phyloP scores from a whole-genome alignment of 768 basidiomycete species.

The Rhizopogon salebrosus region DNA sequence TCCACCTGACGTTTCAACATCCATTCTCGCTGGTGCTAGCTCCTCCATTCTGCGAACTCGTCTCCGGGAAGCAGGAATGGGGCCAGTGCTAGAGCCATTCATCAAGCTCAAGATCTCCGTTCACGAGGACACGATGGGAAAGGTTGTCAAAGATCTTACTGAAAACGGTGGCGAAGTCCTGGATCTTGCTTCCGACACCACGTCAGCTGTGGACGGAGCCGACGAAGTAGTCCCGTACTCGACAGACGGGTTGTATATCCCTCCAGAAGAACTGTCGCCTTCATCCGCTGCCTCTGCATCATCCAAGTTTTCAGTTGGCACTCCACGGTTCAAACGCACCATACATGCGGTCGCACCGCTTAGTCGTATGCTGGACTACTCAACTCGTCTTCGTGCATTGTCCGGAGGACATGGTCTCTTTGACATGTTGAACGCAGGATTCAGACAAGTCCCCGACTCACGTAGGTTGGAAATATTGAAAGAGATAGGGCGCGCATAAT shows the following conservation, averaged over 20 bases:
- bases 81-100: slow-evolving; percentile 77
- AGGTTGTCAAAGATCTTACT: slow-evolving; percentile 78
- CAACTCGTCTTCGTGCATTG: slow-evolving; percentile 69
- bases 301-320: slow-evolving; percentile 22
- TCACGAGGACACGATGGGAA: slow-evolving; percentile 63
- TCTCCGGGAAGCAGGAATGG: slow-evolving; percentile 58
- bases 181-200: slow-evolving; percentile 51
- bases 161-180: slow-evolving; percentile 78
- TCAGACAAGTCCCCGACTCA: slow-evolving; percentile 55
- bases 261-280: slow-evolving; percentile 73
- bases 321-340: slow-evolving; percentile 51
- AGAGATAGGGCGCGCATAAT: slow-evolving; percentile 71
- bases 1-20: slow-evolving; percentile 38
- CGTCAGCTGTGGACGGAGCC: slow-evolving; percentile 27
- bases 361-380: slow-evolving; percentile 79
- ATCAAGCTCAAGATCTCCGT: slow-evolving; percentile 65
- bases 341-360: slow-evolving; percentile 71
- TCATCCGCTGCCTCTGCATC: slow-evolving; percentile 38
- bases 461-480: slow-evolving; percentile 68
- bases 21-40: slow-evolving; percentile 60
- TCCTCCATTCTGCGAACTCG: slow-evolving; percentile 59
- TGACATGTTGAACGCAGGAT: slow-evolving; percentile 77
- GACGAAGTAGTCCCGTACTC: slow-evolving; percentile 41
- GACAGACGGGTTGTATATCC: slow-evolving; percentile 68
- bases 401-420: slow-evolving; percentile 81